These are phyloP conservation scores for Colletotrichum orbiculare DNA, from an alignment of 2,329 filamentous ascomycete species.

Conservation along the genomic window DNA sequence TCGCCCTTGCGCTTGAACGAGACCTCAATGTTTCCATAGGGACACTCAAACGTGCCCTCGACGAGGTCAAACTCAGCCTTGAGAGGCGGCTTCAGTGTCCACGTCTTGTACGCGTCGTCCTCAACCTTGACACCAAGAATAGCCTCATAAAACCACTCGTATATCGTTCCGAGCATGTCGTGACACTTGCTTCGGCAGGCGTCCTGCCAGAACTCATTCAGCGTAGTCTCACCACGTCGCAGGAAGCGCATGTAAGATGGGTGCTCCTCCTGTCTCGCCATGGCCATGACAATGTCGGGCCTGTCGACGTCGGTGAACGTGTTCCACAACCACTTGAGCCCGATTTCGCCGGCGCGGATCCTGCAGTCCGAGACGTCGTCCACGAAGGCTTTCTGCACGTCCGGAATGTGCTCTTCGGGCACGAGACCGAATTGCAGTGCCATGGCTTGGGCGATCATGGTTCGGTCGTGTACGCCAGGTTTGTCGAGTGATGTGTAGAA, in stretches of 20 bases:
- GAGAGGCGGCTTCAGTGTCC: conserved; percentile 51
- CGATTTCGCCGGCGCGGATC: conserved; percentile 54
- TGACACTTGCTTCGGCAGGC: conserved; percentile 57
- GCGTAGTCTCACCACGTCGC: conserved; percentile 54
- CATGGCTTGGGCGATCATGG: conserved; percentile 52
- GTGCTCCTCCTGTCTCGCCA: conserved; percentile 59
- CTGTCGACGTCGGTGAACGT: conserved; percentile 53
- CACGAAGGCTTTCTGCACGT: conserved; percentile 39
- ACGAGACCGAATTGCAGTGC: conserved; percentile 42
- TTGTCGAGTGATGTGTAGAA: conserved; percentile 52
- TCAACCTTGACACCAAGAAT: conserved; percentile 51
- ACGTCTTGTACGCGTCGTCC: conserved; percentile 52
- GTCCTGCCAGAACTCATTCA: conserved; percentile 57
- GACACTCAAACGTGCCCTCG: conserved; percentile 50
- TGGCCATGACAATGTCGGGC: conserved; percentile 52
- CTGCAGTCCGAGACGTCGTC: conserved; percentile 43
- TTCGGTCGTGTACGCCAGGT: conserved; percentile 45
- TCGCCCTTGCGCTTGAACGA: conserved; percentile 38
- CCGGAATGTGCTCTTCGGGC: conserved; percentile 37
- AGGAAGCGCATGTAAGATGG: conserved; percentile 61
- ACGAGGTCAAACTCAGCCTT: conserved; percentile 52
- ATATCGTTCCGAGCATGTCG: conserved; percentile 60
- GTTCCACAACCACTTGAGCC: conserved; percentile 54
- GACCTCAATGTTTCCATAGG: conserved; percentile 49
- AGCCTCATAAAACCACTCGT: conserved; percentile 59